Conservation (phyloP, 768 basidiomycete species). For the Amanita pallidorosea region DNA sequence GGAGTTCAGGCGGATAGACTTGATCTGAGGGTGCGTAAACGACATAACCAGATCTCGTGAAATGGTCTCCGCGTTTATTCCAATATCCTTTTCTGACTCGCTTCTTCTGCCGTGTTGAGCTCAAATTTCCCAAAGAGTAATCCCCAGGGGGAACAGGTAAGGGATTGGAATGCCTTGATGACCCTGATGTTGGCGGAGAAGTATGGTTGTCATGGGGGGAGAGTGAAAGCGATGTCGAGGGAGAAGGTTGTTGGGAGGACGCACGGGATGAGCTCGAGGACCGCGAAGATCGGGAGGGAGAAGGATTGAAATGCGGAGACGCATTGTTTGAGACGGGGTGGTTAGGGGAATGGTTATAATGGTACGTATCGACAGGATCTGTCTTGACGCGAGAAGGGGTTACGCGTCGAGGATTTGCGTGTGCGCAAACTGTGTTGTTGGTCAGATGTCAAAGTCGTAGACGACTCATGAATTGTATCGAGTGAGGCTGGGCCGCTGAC, state of each 20-base stretch:
- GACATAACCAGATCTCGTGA: conserved; percentile 41
- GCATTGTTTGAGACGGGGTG: background rate
- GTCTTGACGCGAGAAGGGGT: conserved; percentile 3
- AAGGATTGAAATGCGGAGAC: conserved; percentile 6
- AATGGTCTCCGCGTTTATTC: conserved; percentile 70
- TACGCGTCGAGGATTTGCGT: conserved; percentile 6
- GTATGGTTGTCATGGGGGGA: conserved; percentile 10
- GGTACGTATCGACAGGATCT: conserved; percentile 4
- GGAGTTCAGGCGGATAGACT: conserved; percentile 52
- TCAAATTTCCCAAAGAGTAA: conserved; percentile 13
- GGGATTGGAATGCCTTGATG: conserved; percentile 13
- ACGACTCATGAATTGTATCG: conserved; percentile 27
- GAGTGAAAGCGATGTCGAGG: conserved; percentile 8
- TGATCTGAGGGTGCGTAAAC: conserved; percentile 53
- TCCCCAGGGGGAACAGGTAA: conserved; percentile 8
- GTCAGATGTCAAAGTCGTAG: background rate
- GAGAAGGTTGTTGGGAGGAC: conserved; percentile 9
- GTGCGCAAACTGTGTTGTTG: background rate
- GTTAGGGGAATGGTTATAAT: conserved; percentile 2
- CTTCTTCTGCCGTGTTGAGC: conserved; percentile 16
- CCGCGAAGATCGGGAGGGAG: conserved; percentile 10
- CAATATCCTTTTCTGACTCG: conserved; percentile 50
- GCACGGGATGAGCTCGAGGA: conserved; percentile 8
- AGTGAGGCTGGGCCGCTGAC: conserved; percentile 20
- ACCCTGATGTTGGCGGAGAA: conserved; percentile 8